phyloP scores from a whole-genome alignment of 306 rosid species.

The Gastrolobium bilobum region DNA sequence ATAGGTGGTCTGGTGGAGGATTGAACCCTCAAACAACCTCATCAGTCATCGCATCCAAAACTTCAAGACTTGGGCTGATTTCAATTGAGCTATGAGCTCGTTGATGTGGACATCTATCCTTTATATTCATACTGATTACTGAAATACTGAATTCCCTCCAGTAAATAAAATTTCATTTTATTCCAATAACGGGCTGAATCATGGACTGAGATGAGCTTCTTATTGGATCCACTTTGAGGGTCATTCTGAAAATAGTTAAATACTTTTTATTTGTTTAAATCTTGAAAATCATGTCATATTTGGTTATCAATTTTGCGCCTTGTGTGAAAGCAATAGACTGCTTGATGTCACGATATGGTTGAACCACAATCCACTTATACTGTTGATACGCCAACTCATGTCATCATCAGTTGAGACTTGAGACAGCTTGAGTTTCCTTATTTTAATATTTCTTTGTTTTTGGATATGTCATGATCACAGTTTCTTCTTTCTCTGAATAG shows the following conservation, averaged over 20 bases:
- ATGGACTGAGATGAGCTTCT: conserved; percentile 16
- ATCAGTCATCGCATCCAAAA: not conserved
- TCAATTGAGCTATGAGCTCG: not conserved
- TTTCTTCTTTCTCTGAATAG: conserved; percentile 51
- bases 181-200: conserved; percentile 1
- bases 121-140: conserved; percentile 27
- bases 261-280: not conserved
- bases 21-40: not conserved
- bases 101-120: not conserved
- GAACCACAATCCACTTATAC: conserved; percentile 23
- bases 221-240: not conserved
- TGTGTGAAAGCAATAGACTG: conserved; percentile 11
- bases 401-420: conserved; percentile 25
- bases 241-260: conserved; percentile 21
- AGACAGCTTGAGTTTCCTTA: conserved; percentile 38
- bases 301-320: not conserved
- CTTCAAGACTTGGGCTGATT: not conserved
- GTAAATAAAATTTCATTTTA: conserved; percentile 5
- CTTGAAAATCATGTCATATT: conserved; percentile 12
- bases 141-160: conserved; percentile 12
- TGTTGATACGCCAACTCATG: conserved; percentile 19
- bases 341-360: conserved; percentile 12
- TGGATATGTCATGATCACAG: conserved; percentile 15
- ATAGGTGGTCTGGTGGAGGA: conserved; percentile 3
- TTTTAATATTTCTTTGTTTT: conserved; percentile 16